A percentile compares a stretch with the other conserved stretches of the same genome.
Conservation (phyloP, 2,329 filamentous ascomycete genomes). For the Clarireedia sp. region DNA sequence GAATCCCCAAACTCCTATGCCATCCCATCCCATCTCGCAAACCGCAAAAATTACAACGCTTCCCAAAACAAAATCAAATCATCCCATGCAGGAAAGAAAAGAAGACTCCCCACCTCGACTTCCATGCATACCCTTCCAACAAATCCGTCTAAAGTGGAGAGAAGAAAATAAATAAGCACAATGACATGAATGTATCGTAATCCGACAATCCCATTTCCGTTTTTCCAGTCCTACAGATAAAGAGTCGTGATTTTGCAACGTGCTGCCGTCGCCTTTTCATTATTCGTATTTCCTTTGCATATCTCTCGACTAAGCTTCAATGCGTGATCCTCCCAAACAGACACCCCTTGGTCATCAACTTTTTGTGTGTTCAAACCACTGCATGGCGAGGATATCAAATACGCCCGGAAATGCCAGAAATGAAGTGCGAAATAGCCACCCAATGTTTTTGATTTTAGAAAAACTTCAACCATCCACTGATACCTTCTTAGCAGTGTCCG, state of each 20-base stretch:
- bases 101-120: not conserved
- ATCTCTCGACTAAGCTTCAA: too few relatives aligned
- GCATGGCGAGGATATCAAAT: not conserved
- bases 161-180: conserved; percentile 1
- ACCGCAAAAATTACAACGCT: not conserved
- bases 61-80: not conserved
- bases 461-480: conserved; percentile 19
- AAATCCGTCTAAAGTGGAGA: not conserved
- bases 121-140: not conserved
- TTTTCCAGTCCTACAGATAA: not conserved
- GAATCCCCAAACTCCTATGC: not conserved
- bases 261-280: not conserved
- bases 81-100: not conserved
- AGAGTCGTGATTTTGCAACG: not conserved
- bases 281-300: too few relatives aligned
- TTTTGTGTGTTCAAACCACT: too few relatives aligned
- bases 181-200: not conserved
- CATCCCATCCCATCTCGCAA: not conserved
- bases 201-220: not conserved
- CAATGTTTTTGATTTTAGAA: not conserved
- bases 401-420: not conserved
- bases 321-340: too few relatives aligned
- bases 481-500: conserved; percentile 54
- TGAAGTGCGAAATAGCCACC: not conserved
- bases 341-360: too few relatives aligned